Evolutionary conservation across 2,329 filamentous ascomycete genomes (phyloP).

Genomic region (Colletotrichum sp.): DNA sequence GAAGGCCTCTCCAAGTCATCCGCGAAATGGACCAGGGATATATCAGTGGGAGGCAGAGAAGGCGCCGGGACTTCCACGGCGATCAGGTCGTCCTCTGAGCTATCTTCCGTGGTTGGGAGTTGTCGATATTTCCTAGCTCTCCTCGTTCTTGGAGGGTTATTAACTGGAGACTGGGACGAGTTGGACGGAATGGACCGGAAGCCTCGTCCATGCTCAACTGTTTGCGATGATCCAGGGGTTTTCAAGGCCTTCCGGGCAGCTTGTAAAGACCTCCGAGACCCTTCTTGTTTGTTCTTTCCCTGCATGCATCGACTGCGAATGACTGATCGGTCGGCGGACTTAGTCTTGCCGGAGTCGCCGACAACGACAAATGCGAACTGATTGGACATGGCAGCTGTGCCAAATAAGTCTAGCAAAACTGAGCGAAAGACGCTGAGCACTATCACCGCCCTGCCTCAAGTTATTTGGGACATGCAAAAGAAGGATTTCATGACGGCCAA

Average conservation of each 20-base stretch:
- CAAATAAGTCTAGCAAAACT: not conserved
- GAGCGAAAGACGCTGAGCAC: not conserved
- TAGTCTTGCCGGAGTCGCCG: not conserved
- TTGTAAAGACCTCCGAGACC: not conserved
- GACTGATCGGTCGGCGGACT: not conserved
- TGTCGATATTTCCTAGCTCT: not conserved
- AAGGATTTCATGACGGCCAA: not conserved
- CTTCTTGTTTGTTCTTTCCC: not conserved
- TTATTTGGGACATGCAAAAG: not conserved
- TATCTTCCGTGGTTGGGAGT: not conserved
- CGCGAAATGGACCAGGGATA: not conserved
- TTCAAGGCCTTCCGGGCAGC: not conserved
- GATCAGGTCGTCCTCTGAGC: not conserved
- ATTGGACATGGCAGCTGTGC: not conserved
- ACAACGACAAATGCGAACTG: not conserved
- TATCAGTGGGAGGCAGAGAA: not conserved
- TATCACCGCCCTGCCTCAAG: not conserved
- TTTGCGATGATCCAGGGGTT: not conserved
- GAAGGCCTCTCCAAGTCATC: not conserved
- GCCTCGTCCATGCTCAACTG: not conserved
- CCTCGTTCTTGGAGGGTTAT: not conserved
- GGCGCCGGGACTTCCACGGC: not conserved
- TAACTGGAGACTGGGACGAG: not conserved
- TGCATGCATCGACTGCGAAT: conserved; percentile 1
- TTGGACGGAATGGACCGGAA: not conserved